Evolutionary conservation across 768 basidiomycete genomes (phyloP), one percentile per base, ranked within the genome.

Genomic region (Kwoniella sp.): DNA sequence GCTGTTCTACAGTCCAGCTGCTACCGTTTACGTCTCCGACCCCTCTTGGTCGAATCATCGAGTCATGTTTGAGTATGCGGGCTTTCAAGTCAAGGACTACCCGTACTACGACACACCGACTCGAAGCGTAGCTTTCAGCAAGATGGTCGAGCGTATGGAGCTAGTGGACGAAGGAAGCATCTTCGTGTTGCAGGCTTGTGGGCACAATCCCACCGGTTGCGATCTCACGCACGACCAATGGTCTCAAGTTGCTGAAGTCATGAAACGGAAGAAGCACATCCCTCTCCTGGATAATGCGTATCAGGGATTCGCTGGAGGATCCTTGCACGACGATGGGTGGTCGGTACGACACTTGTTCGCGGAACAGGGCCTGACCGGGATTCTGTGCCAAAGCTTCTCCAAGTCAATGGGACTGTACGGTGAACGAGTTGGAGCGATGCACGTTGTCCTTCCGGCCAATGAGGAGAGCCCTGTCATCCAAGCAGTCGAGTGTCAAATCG

Each of bases 361-460:
- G 4, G 30, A 38, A 11, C 50, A 34, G 7, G n/a, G 29, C n/a
- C 23, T 61, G 13, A 47, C 60, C 2, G 31, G 23, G 8, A 7
- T 52, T 5, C 47, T 65, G 15, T 38, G 22, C 13, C 66, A 76
- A 60, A 67, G 63, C 11, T 76, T 78, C 52, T 73, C 76, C 25
- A 94, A 95, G 85, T 95, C 95, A 77, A 93, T 93, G 28, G 95
- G 94, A 22, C 78, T 98, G 79, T 98, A 98, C 78, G 90, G 92
- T 25, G 93, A 98, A 82, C 91, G 94, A 12, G 86, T 95, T 50
- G 94, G 94, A 22, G 93, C 93, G n/a, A 83, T 98, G 66, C 93
- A 96, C 81, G 79, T 98, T 58, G 85, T 96, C 34, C 83, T 87
- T 3, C 78, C 84, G 23, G 81, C 83, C 64, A 79, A 84, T 73